Conservation (phyloP, 2,329 filamentous ascomycete species). For the Tolypocladium pustulatum region DNA sequence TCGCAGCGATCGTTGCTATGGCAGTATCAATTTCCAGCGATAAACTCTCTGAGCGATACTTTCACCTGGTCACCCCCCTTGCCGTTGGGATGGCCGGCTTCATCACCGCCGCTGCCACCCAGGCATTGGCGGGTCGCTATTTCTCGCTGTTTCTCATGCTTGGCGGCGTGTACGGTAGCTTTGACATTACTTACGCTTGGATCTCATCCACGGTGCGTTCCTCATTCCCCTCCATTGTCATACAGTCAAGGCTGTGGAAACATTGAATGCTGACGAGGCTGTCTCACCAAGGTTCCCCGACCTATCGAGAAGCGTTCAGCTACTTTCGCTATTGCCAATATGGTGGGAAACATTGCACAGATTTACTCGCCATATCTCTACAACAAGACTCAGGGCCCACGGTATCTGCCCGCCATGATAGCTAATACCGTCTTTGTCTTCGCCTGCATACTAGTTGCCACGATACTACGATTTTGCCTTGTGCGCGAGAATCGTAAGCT, state of each 20-base stretch:
- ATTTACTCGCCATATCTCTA: not conserved
- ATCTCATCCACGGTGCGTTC: not conserved
- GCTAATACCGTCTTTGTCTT: not conserved
- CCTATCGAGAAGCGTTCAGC: not conserved
- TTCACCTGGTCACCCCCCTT: not conserved
- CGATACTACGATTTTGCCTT: not conserved
- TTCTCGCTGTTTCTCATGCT: not conserved
- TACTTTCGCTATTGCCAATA: not conserved
- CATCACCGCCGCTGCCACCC: not conserved
- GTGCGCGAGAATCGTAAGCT: not conserved
- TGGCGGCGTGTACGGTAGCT: not conserved
- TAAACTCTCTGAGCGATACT: not conserved
- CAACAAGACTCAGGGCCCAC: not conserved
- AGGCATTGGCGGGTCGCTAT: not conserved
- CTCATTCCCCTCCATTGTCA: not conserved
- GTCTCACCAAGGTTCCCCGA: not conserved
- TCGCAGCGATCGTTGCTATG: not conserved
- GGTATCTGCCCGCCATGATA: not conserved
- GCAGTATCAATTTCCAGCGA: not conserved
- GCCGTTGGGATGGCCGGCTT: not conserved
- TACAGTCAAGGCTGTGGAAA: not conserved
- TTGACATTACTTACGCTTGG: not conserved
- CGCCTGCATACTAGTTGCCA: not conserved
- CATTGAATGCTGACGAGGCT: not conserved
- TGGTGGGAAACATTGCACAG: not conserved